Evolutionary conservation across 495 filamentous ascomycete species (phyloP).

Genomic region (Daldinia decipiens): DNA sequence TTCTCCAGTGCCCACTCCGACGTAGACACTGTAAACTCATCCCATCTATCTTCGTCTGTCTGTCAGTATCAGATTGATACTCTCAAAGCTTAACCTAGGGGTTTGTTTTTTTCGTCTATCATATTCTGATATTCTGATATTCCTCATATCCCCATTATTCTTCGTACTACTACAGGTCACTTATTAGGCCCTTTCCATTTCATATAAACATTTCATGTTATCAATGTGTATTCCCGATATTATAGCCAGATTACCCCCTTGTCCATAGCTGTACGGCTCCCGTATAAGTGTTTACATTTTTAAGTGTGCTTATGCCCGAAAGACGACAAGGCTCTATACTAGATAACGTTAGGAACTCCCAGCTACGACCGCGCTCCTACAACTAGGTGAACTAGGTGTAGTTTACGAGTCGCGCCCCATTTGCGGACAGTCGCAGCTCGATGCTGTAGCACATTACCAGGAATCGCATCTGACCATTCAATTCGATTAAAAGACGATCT

Average conservation of each 20-base stretch:
- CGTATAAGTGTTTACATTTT: slow-evolving; percentile 5
- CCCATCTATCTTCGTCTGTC: slow-evolving; percentile 25
- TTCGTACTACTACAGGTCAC: slow-evolving; percentile 27
- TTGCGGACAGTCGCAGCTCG: slow-evolving; percentile 42
- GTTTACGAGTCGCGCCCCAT: slow-evolving; percentile 32
- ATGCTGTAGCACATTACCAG: slow-evolving; percentile 42
- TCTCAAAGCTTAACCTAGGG: slow-evolving; percentile 24
- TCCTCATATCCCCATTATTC: slow-evolving; percentile 10
- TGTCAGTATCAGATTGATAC: slow-evolving; percentile 38
- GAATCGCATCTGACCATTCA: slow-evolving; percentile 31
- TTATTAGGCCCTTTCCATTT: slow-evolving; percentile 22
- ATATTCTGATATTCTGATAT: slow-evolving; percentile 11
- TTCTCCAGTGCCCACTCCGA: slow-evolving; percentile 36
- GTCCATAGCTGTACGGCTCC: slow-evolving; percentile 17
- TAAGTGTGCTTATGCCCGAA: slow-evolving; percentile 5
- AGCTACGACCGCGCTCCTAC: slow-evolving; percentile 8
- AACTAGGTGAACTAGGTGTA: slow-evolving; percentile 14
- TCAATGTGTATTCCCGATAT: slow-evolving; percentile 26
- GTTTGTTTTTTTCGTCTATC: slow-evolving; percentile 22
- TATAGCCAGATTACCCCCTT: slow-evolving; percentile 17
- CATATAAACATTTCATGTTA: slow-evolving; percentile 40
- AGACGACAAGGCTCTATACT: slow-evolving; percentile 22
- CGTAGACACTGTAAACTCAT: slow-evolving; percentile 40
- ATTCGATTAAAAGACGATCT: slow-evolving; percentile 14
- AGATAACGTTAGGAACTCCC: slow-evolving; percentile 2